Percentiles rank a stretch among this genome's conserved stretches.
Conservation (phyloP, 2,329 filamentous ascomycete species). For the Colletotrichum tofieldiae region DNA sequence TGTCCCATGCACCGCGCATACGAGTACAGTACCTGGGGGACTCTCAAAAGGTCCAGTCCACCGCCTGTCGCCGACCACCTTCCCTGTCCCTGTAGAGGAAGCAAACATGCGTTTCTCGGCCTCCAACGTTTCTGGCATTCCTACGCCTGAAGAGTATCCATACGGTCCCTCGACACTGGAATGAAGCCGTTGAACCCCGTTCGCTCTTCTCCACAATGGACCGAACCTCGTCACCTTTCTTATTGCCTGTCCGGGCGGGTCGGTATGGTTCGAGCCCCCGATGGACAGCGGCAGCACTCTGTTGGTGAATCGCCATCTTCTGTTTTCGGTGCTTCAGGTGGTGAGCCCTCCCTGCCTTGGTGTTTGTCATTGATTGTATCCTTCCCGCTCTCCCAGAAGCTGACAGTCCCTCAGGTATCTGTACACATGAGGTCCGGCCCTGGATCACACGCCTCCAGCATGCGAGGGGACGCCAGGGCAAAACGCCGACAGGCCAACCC, state of each 20-base stretch:
- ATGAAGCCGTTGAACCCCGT: conserved; percentile 33
- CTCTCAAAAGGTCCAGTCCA: conserved; percentile 10
- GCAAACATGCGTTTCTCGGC: conserved; percentile 36
- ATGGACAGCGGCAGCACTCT: background rate
- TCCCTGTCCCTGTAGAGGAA: conserved; percentile 10
- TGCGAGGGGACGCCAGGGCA: conserved; percentile 33
- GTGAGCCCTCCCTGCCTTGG: background rate
- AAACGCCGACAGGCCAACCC: conserved; percentile 32
- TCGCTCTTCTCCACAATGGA: conserved; percentile 4
- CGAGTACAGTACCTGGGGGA: background rate
- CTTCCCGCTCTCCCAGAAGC: background rate
- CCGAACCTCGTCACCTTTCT: conserved; percentile 15
- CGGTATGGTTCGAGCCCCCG: conserved; percentile 12
- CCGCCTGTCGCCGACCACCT: conserved; percentile 9
- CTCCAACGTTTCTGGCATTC: conserved; percentile 33
- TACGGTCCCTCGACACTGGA: conserved; percentile 1
- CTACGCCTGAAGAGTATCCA: conserved; percentile 8
- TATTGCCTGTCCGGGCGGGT: conserved; percentile 12
- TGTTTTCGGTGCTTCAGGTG: background rate
- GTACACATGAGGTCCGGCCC: background rate
- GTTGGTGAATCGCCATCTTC: background rate
- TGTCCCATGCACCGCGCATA: conserved; percentile 3
- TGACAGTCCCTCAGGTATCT: conserved; percentile 3
- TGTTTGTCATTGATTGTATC: conserved; percentile 7
- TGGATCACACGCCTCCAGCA: conserved; percentile 29